These are phyloP conservation scores for Chaetomium olivaceum DNA, from an alignment of 2,329 filamentous ascomycete species.

Conservation along the genomic window DNA sequence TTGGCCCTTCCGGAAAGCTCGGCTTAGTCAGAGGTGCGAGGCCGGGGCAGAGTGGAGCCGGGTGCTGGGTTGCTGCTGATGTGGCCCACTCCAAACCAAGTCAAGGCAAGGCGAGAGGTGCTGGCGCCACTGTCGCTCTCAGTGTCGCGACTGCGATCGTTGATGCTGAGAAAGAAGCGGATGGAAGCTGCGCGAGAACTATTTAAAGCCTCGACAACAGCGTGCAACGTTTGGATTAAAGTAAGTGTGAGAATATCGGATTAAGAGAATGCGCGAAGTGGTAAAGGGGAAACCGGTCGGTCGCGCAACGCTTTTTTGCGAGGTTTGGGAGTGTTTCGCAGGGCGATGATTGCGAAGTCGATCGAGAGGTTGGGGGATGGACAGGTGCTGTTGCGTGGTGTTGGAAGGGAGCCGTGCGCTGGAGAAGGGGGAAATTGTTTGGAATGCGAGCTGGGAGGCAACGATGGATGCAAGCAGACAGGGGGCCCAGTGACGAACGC, in stretches of 20 bases:
- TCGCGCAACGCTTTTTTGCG: conserved; percentile 29
- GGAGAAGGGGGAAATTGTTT: conserved; percentile 34
- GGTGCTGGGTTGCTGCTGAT: conserved; percentile 31
- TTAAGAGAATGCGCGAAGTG: conserved; percentile 40
- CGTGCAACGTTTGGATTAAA: conserved; percentile 28
- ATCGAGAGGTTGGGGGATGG: conserved; percentile 29
- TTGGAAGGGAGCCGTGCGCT: conserved; percentile 31
- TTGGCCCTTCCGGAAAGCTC: conserved; percentile 23
- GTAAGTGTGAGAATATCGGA: conserved; percentile 37
- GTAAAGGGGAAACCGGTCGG: conserved; percentile 26
- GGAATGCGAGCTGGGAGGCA: conserved; percentile 32
- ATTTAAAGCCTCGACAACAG: conserved; percentile 45
- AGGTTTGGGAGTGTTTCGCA: conserved; percentile 27
- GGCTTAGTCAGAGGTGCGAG: conserved; percentile 26
- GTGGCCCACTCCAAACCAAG: conserved; percentile 32
- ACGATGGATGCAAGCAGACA: conserved; percentile 28
- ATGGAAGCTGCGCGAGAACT: conserved; percentile 46
- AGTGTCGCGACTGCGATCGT: conserved; percentile 25
- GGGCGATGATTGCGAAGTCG: conserved; percentile 33
- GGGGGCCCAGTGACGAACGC: conserved; percentile 28
- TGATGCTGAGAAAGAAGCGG: conserved; percentile 14
- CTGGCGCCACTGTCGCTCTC: conserved; percentile 27
- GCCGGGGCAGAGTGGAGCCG: conserved; percentile 11
- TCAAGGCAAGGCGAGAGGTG: conserved; percentile 18
- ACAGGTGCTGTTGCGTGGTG: conserved; percentile 32